Conservation (phyloP, 2,329 filamentous ascomycete genomes). For the Metarhizium brunneum region DNA sequence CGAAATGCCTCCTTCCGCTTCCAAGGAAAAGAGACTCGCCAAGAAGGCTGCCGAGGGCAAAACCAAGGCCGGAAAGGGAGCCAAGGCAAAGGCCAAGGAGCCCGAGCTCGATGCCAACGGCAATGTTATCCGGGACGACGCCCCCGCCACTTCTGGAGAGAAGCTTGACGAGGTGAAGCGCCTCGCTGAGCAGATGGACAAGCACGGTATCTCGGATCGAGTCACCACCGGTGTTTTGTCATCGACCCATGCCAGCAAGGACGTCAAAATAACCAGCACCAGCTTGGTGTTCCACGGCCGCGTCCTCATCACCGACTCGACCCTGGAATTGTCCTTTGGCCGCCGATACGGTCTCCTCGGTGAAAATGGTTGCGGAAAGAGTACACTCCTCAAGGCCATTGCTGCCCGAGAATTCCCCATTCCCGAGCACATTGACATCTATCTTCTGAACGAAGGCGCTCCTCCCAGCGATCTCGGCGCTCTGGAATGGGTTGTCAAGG, state of each 20-base stretch:
- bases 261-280: slow-evolving; percentile 92
- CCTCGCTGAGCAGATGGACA: slow-evolving; percentile 86
- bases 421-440: slow-evolving; percentile 94
- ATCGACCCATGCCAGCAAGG: slow-evolving; percentile 74
- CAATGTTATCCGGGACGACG: slow-evolving; percentile 45
- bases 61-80: slow-evolving; percentile 65
- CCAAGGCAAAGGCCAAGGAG: slow-evolving; percentile 65
- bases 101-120: slow-evolving; percentile 55
- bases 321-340: slow-evolving; percentile 84
- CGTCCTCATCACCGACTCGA: slow-evolving; percentile 89
- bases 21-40: slow-evolving; percentile 63
- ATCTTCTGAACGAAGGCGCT: slow-evolving; percentile 94
- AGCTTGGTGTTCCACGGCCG: slow-evolving; percentile 96
- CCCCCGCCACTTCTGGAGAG: slow-evolving; percentile 59
- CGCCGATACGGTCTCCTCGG: slow-evolving; percentile 90
- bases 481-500: slow-evolving; percentile 91
- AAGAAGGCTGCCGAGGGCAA: slow-evolving; percentile 66
- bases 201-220: slow-evolving; percentile 90
- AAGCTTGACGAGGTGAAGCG: slow-evolving; percentile 78
- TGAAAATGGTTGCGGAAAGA: slow-evolving; percentile 99
- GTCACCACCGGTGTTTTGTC: slow-evolving; percentile 95
- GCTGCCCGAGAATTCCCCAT: slow-evolving; percentile 89
- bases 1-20: slow-evolving; percentile 59
- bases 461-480: slow-evolving; percentile 82
- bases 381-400: slow-evolving; percentile 93